Conservation (phyloP, 2,329 filamentous ascomycete species). For the Polychaeton citri region DNA sequence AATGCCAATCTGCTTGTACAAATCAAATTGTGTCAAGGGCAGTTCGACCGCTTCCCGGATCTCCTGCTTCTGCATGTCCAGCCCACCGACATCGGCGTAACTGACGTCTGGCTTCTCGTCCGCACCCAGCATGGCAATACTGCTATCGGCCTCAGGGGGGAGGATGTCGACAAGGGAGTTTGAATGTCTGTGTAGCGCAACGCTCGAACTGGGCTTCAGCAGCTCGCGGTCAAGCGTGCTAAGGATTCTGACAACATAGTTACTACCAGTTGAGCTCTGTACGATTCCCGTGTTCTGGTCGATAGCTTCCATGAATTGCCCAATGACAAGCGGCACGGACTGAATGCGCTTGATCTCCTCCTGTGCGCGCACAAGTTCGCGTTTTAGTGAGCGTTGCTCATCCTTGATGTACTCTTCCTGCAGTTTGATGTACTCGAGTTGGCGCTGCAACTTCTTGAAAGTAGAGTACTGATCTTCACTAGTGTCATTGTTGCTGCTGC, state of each 20-base stretch:
- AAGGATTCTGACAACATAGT: conserved; percentile 96
- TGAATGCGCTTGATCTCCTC: conserved; percentile 99
- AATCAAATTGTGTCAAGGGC: conserved; percentile 91
- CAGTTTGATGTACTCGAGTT: conserved; percentile 92
- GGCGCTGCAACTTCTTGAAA: conserved; percentile 90
- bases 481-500: conserved; percentile 69
- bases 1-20: conserved; percentile 98
- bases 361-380: conserved; percentile 90
- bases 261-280: conserved; percentile 93
- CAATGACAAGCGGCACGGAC: conserved; percentile 93
- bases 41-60: conserved; percentile 96
- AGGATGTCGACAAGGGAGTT: conserved; percentile 98
- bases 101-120: conserved; percentile 98
- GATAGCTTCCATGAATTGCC: conserved; percentile 99
- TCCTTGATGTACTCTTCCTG: conserved; percentile 99
- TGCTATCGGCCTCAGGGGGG: conserved; percentile 96
- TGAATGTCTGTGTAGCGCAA: conserved; percentile 93
- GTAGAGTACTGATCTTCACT: conserved; percentile 86
- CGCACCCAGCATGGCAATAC: conserved; percentile 91
- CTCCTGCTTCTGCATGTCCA: conserved; percentile 99
- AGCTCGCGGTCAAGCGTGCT: conserved; percentile 97
- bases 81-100: conserved; percentile 90
- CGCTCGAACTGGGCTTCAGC: conserved; percentile 93
- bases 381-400: conserved; percentile 95
- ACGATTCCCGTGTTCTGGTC: conserved; percentile 99